Evolutionary conservation across 2,329 filamentous ascomycete species (phyloP).

Genomic region (Microsporum audouinii): DNA sequence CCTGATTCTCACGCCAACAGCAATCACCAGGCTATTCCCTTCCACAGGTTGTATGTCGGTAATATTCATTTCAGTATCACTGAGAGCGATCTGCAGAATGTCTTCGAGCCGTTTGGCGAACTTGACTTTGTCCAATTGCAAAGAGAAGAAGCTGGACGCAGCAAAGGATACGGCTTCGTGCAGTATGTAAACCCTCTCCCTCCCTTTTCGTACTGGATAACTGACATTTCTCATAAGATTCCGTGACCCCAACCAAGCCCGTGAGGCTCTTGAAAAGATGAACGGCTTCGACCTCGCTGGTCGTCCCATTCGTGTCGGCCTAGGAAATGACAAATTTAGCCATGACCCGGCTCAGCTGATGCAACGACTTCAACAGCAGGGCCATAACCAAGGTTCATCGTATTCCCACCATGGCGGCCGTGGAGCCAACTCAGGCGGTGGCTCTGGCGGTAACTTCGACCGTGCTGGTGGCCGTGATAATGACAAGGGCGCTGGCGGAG

Average conservation of each 20-base stretch:
- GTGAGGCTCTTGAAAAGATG: constrained; percentile 96
- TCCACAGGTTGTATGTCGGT: constrained; percentile 95
- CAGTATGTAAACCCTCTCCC: constrained; percentile 56
- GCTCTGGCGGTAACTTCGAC: constrained; percentile 63
- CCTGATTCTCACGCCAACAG: constrained; percentile 59
- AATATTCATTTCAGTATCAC: constrained; percentile 99
- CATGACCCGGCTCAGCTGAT: constrained; percentile 78
- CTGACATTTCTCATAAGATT: constrained; percentile 47
- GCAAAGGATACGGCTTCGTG: constrained; percentile 94
- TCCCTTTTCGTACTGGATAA: not conserved
- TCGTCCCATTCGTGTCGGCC: constrained; percentile 92
- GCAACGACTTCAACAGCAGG: constrained; percentile 79
- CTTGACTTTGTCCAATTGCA: constrained; percentile 96
- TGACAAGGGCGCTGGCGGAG: constrained; percentile 76
- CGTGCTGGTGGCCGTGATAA: constrained; percentile 78
- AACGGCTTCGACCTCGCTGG: constrained; percentile 97
- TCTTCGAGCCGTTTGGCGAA: constrained; percentile 95
- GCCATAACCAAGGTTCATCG: constrained; percentile 66
- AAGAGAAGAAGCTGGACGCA: constrained; percentile 83
- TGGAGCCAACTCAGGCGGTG: constrained; percentile 65
- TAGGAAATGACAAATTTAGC: constrained; percentile 99
- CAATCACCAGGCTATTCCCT: constrained; percentile 75
- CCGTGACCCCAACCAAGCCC: constrained; percentile 77
- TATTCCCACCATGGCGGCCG: constrained; percentile 86
- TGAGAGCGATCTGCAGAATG: constrained; percentile 85